phyloP scores from a whole-genome alignment of 192 early-diverging fungal genomes.

The Chytriomyces sp. region DNA sequence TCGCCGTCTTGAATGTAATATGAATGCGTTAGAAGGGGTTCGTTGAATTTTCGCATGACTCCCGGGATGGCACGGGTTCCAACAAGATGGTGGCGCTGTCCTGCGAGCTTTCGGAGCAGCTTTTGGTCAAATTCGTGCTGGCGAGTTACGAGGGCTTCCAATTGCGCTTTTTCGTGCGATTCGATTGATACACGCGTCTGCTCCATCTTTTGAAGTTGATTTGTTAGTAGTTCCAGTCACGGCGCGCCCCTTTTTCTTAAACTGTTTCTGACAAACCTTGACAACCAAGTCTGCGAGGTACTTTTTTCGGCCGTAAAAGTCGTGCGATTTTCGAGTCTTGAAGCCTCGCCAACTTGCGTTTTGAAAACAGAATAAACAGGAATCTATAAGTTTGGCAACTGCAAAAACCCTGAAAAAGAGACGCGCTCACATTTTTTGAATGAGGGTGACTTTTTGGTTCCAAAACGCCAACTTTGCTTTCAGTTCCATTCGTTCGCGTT shows the following conservation, averaged over 20 bases:
- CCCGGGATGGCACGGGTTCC: slow-evolving; percentile 55
- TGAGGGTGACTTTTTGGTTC: slow-evolving; percentile 37
- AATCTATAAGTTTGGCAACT: background rate
- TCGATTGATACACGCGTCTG: slow-evolving; percentile 37
- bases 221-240: too few species aligned
- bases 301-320: slow-evolving; percentile 48
- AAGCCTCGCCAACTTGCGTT: slow-evolving; percentile 51
- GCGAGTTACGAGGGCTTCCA: background rate
- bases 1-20: background rate
- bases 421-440: slow-evolving; percentile 52
- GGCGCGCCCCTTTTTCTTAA: slow-evolving; percentile 24
- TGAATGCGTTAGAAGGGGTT: background rate
- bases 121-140: slow-evolving; percentile 9
- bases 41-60: slow-evolving; percentile 30
- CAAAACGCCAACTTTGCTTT: slow-evolving; percentile 32
- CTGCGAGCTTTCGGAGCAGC: slow-evolving; percentile 33
- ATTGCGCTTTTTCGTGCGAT: slow-evolving; percentile 26
- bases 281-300: slow-evolving; percentile 35
- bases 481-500: slow-evolving; percentile 26
- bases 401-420: background rate
- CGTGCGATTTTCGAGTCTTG: slow-evolving; percentile 45
- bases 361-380: background rate
- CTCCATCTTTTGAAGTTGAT: slow-evolving; percentile 35
- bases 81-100: slow-evolving; percentile 51
- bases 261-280: slow-evolving; percentile 16